Evolutionary conservation across 2,329 filamentous ascomycete genomes (phyloP).

Genomic region (Epichloe gansuensis): DNA sequence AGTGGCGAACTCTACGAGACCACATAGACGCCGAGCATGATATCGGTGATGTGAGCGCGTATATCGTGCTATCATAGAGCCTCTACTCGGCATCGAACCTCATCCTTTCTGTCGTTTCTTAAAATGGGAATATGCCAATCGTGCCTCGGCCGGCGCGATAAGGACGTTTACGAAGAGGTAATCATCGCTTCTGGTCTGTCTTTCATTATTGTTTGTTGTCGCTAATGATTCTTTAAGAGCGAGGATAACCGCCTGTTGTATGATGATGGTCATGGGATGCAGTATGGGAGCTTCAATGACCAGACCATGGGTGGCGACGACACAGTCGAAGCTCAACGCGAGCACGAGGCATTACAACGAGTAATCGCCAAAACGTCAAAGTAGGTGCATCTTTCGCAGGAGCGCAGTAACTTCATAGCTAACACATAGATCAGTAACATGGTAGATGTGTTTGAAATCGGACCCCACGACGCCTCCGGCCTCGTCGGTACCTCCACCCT

Average conservation of each 20-base stretch:
- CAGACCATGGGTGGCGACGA: constrained; percentile 42
- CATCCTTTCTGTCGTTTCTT: neutral
- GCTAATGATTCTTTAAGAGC: constrained; percentile 26
- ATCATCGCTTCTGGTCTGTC: constrained; percentile 8
- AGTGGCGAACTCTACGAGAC: neutral
- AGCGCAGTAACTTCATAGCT: neutral
- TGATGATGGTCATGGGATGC: constrained; percentile 45
- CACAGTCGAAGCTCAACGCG: constrained; percentile 49
- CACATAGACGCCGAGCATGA: neutral
- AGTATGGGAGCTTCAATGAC: constrained; percentile 53
- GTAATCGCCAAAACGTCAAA: constrained; percentile 53
- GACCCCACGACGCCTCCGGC: constrained; percentile 34
- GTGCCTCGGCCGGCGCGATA: constrained; percentile 41
- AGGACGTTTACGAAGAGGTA: constrained; percentile 45
- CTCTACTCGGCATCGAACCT: neutral
- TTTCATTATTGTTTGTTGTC: neutral
- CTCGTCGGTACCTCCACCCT: constrained; percentile 22
- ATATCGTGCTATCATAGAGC: neutral
- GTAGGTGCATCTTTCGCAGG: constrained; percentile 26
- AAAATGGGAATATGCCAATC: constrained; percentile 50
- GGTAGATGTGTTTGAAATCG: constrained; percentile 56
- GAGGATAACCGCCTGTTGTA: constrained; percentile 48
- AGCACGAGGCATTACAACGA: constrained; percentile 51
- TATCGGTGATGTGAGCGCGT: constrained; percentile 5
- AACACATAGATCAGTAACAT: constrained; percentile 39